Percentiles rank a stretch among this genome's conserved stretches.
Evolutionary conservation across 352 stramenopile genomes (phyloP).

Genomic region (Thraustochytrium striatum): DNA sequence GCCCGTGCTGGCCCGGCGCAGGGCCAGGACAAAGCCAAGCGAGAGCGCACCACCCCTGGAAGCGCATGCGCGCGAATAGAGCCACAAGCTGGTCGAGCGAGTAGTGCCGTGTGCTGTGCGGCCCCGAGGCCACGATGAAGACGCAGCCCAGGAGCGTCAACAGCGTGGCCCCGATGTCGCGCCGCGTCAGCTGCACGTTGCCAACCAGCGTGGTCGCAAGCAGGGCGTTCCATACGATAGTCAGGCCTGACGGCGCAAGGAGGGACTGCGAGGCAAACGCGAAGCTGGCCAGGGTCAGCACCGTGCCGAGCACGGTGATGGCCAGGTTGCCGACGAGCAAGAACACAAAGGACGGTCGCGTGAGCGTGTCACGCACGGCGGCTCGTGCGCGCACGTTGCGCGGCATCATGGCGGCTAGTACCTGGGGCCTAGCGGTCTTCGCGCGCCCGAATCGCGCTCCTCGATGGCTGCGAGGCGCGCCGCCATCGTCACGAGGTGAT

Average conservation of each 20-base stretch:
- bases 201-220: conserved; percentile 32
- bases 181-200: background rate
- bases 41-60: background rate
- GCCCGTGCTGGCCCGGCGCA: too few species aligned
- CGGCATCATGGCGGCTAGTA: background rate
- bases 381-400: background rate
- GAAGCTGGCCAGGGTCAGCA: conserved; percentile 21
- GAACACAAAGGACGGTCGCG: conserved; percentile 2
- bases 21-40: background rate
- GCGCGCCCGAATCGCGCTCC: background rate
- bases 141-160: conserved; percentile 35
- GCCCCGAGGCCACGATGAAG: conserved; percentile 16
- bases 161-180: conserved; percentile 21
- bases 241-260: conserved; percentile 17
- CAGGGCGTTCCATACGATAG: conserved; percentile 42
- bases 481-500: conserved; percentile 33
- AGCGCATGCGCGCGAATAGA: background rate
- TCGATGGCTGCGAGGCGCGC: background rate
- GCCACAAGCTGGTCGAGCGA: conserved; percentile 10
- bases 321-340: conserved; percentile 36
- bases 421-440: background rate
- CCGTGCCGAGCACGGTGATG: conserved; percentile 42
- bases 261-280: conserved; percentile 24
- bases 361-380: background rate
- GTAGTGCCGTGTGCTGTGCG: conserved; percentile 27